phyloP scores from a whole-genome alignment of 2,329 filamentous ascomycete genomes.

The Septoria linicola region DNA sequence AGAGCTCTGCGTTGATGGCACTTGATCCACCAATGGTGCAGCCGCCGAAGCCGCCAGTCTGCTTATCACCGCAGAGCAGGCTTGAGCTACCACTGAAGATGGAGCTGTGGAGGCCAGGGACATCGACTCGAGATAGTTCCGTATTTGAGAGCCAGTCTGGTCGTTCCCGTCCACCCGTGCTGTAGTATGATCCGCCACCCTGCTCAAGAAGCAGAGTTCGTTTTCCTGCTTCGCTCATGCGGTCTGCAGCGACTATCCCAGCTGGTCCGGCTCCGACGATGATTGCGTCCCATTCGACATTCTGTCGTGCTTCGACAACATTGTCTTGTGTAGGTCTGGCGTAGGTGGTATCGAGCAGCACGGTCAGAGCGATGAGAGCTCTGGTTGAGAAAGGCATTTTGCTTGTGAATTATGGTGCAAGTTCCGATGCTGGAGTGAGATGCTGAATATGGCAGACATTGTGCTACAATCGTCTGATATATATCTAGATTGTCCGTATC shows the following conservation, averaged over 20 bases:
- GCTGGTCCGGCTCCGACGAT: constrained; percentile 53
- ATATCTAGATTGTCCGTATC: not conserved
- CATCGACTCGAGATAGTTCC: constrained; percentile 53
- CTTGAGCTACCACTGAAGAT: constrained; percentile 47
- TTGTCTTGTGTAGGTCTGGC: constrained; percentile 4
- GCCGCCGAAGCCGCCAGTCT: constrained; percentile 40
- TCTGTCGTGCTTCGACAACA: constrained; percentile 5
- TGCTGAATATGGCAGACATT: not conserved
- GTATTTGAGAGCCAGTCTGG: constrained; percentile 52
- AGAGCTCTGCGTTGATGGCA: constrained; percentile 62
- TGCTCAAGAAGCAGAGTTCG: constrained; percentile 55
- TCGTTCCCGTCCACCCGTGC: constrained; percentile 42
- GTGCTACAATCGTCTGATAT: not conserved
- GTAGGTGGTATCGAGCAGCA: not conserved
- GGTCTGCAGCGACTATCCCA: constrained; percentile 54
- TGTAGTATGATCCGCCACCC: constrained; percentile 46
- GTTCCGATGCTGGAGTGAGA: not conserved
- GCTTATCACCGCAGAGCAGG: constrained; percentile 46
- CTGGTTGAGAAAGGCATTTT: constrained; percentile 7
- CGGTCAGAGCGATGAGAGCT: constrained; percentile 8
- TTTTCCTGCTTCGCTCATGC: constrained; percentile 53
- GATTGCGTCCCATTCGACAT: constrained; percentile 36
- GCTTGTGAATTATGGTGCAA: not conserved
- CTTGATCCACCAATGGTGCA: constrained; percentile 59
- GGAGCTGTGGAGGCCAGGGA: constrained; percentile 54